Evolutionary conservation across 345 rosid genomes (phyloP).

Genomic region (Mangifera indica): DNA sequence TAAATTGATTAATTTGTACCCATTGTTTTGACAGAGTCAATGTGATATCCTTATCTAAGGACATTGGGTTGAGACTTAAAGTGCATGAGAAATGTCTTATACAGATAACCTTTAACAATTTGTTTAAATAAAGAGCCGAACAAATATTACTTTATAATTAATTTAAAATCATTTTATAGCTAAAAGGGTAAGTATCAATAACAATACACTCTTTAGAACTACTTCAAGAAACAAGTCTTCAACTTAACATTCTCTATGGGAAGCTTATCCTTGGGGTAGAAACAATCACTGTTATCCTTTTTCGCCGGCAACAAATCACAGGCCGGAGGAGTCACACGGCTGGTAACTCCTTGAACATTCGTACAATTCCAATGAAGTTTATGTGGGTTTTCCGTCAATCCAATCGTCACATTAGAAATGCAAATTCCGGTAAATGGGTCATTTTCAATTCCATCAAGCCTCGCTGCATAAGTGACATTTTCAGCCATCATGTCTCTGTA

Average conservation of each 20-base stretch:
- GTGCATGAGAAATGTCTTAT: no score
- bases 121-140: no score
- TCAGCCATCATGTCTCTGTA: conserved; percentile 52
- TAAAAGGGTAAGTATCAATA: no score
- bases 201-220: no score
- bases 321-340: conserved; percentile 54
- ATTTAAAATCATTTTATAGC: no score
- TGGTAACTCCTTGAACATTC: conserved; percentile 49
- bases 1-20: no score
- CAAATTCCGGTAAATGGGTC: conserved; percentile 51
- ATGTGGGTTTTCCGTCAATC: conserved; percentile 37
- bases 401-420: conserved; percentile 58
- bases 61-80: no score
- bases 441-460: conserved; percentile 42
- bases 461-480: conserved; percentile 55
- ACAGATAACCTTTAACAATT: no score
- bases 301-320: conserved; percentile 52
- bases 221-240: conserved; percentile 34
- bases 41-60: no score
- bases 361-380: conserved; percentile 72
- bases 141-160: no score
- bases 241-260: conserved; percentile 55
- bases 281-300: conserved; percentile 34
- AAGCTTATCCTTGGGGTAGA: conserved; percentile 51
- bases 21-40: no score